phyloP scores from a whole-genome alignment of 2,329 filamentous ascomycete species.

The Penicillium sp. region DNA sequence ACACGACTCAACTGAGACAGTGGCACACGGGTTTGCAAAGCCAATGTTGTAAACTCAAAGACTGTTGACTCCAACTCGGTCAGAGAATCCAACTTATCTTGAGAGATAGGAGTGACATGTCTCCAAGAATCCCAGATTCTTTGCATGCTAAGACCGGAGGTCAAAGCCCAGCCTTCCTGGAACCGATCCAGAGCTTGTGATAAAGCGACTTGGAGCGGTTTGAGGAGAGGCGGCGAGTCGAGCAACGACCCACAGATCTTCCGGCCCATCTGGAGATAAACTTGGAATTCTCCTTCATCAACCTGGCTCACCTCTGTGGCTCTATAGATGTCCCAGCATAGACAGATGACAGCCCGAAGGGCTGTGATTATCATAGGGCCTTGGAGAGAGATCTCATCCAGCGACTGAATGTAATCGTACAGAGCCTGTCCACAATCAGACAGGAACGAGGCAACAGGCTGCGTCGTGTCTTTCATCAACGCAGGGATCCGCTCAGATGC shows the following conservation, averaged over 20 bases:
- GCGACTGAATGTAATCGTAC: slow-evolving; percentile 34
- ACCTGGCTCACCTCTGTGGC: slow-evolving; percentile 44
- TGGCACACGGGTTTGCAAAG: slow-evolving; percentile 37
- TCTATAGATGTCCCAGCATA: slow-evolving; percentile 52
- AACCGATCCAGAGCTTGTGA: slow-evolving; percentile 54
- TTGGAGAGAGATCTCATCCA: slow-evolving; percentile 28
- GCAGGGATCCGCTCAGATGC: slow-evolving; percentile 40
- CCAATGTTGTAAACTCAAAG: slow-evolving; percentile 38
- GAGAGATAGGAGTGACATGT: slow-evolving; percentile 52
- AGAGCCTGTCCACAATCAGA: slow-evolving; percentile 38
- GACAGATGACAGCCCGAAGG: slow-evolving; percentile 36
- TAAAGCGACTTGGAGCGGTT: slow-evolving; percentile 28
- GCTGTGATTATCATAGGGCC: slow-evolving; percentile 25
- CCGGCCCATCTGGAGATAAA: slow-evolving; percentile 49
- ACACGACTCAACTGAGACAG: slow-evolving; percentile 37
- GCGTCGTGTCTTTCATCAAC: slow-evolving; percentile 43
- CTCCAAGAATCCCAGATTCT: slow-evolving; percentile 70
- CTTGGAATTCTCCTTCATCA: slow-evolving; percentile 55
- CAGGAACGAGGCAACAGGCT: slow-evolving; percentile 40
- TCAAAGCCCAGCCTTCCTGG: slow-evolving; percentile 67
- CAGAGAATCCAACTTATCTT: slow-evolving; percentile 33
- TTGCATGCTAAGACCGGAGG: slow-evolving; percentile 77
- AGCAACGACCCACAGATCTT: slow-evolving; percentile 35
- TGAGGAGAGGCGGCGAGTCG: slow-evolving; percentile 25
- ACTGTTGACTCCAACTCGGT: slow-evolving; percentile 38